Evolutionary conservation across 179 eudicot genomes (phyloP), one percentile per base, ranked within the genome.

Genomic region (Drosera spatulata): DNA sequence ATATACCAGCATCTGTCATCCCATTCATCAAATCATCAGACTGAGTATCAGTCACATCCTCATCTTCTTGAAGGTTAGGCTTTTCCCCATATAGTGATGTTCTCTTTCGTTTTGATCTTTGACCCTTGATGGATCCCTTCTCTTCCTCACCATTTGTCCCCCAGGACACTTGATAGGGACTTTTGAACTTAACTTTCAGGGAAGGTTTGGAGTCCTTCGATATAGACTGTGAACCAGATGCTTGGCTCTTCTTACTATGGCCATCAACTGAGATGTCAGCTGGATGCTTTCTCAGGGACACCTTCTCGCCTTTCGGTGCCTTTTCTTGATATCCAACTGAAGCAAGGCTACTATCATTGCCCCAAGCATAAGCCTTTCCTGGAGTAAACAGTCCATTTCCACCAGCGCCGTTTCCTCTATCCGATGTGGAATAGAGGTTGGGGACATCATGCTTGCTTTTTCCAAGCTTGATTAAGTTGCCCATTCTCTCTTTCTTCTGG

Each of bases 41-140:
- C 59, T 66, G 71, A 63, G 77, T 47, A 59, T 72, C 76, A 39
- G 80, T 68, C 44, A 50, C 67, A 61, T 76, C 80, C 69, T 69
- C 82, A 51, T 73, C 87, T 61, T 75, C 85, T 39, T 51, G 70
- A 65, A 58, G 75, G 41, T 67, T 68, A 14, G 66, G 59, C 72
- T 76, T 88, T 51, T 78, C 93, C 63, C 53, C 49, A 10, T 60
- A 53, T 14, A 77, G 59, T 7, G 81, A 72, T 6, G 91, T 83
- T 71, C 98, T 81, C 70, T 82, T 86, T 69, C 96, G 74, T 68
- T 93, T 93, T 41, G 99, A 93, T 66, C 99, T 78, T 73, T 89
- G 95, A 57, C 99, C 99, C 78, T 87, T 86, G 5, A 80, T 77
- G 52, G 71, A 75, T 66, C 85, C 82, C 60, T 64, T 84, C 66